phyloP scores from a whole-genome alignment of 2,329 filamentous ascomycete genomes.

The Domatiomyces catenatus region DNA sequence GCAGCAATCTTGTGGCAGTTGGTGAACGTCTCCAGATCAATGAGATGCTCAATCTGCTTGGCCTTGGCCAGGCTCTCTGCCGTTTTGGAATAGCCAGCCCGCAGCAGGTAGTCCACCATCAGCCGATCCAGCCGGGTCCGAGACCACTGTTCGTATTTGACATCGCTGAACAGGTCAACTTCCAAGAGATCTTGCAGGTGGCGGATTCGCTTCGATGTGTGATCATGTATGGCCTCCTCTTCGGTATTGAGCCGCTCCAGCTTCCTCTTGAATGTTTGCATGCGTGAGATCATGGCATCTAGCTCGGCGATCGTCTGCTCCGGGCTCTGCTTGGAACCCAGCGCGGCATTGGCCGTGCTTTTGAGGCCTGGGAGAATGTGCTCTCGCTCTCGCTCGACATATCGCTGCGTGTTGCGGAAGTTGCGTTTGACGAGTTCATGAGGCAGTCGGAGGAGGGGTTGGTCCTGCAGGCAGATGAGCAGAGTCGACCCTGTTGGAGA shows the following conservation, averaged over 20 bases:
- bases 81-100: conserved; percentile 65
- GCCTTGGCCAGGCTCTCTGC: conserved; percentile 60
- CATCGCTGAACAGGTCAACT: conserved; percentile 70
- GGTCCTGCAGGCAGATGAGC: conserved; percentile 46
- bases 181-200: conserved; percentile 70
- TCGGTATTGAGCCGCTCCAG: conserved; percentile 62
- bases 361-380: conserved; percentile 34
- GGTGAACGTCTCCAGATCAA: conserved; percentile 78
- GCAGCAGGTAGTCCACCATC: conserved; percentile 80
- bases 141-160: conserved; percentile 87
- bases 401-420: conserved; percentile 56
- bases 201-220: conserved; percentile 58
- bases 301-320: conserved; percentile 64
- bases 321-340: conserved; percentile 45
- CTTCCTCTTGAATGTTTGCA: conserved; percentile 80
- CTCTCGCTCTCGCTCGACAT: conserved; percentile 34
- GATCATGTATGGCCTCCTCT: conserved; percentile 59
- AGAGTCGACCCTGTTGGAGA: conserved; percentile 3
- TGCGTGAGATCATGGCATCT: conserved; percentile 69
- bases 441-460: conserved; percentile 82
- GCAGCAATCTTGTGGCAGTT: conserved; percentile 64
- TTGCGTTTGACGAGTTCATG: conserved; percentile 88
- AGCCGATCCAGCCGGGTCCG: conserved; percentile 65
- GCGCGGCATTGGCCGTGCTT: conserved; percentile 44
- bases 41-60: conserved; percentile 61